Evolutionary conservation across 495 filamentous ascomycete species (phyloP).

Genomic region (Penicillium herquei): DNA sequence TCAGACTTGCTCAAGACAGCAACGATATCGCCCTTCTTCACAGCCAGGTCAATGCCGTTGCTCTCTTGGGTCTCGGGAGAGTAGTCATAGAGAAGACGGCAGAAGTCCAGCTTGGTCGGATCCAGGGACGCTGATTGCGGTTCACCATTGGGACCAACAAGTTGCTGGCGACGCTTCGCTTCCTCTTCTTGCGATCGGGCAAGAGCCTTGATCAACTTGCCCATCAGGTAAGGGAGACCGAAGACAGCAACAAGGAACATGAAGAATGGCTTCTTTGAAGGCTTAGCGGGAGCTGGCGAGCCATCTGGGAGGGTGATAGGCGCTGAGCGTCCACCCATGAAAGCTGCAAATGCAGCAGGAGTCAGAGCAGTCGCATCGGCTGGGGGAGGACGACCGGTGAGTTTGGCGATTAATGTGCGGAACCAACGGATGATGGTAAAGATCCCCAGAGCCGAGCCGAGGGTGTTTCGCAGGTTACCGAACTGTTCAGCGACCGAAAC

Average conservation of each 20-base stretch:
- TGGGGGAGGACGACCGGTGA: slow-evolving; percentile 91
- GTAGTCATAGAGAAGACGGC: slow-evolving; percentile 91
- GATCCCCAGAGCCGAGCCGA: slow-evolving; percentile 92
- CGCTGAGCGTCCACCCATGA: slow-evolving; percentile 55
- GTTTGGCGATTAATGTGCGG: slow-evolving; percentile 81
- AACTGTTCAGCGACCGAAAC: slow-evolving; percentile 98
- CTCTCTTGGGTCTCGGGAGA: slow-evolving; percentile 66
- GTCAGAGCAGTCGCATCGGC: slow-evolving; percentile 84
- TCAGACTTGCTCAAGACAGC: slow-evolving; percentile 92
- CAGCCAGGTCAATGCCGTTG: slow-evolving; percentile 80
- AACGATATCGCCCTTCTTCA: slow-evolving; percentile 93
- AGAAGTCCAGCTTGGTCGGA: slow-evolving; percentile 89
- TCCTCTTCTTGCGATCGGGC: slow-evolving; percentile 82
- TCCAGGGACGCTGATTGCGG: slow-evolving; percentile 57
- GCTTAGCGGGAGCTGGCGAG: slow-evolving; percentile 58
- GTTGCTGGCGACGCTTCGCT: slow-evolving; percentile 57
- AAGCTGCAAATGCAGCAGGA: slow-evolving; percentile 83
- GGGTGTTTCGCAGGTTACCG: slow-evolving; percentile 85
- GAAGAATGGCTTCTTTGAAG: slow-evolving; percentile 90
- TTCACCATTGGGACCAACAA: slow-evolving; percentile 50
- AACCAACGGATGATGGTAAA: slow-evolving; percentile 95
- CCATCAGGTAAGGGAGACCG: slow-evolving; percentile 92
- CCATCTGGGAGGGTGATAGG: slow-evolving; percentile 53
- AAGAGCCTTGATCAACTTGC: slow-evolving; percentile 83
- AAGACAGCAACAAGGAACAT: slow-evolving; percentile 95